These are phyloP conservation scores for Bisporella sp. DNA, from an alignment of 2,329 filamentous ascomycete genomes.

Conservation along the genomic window DNA sequence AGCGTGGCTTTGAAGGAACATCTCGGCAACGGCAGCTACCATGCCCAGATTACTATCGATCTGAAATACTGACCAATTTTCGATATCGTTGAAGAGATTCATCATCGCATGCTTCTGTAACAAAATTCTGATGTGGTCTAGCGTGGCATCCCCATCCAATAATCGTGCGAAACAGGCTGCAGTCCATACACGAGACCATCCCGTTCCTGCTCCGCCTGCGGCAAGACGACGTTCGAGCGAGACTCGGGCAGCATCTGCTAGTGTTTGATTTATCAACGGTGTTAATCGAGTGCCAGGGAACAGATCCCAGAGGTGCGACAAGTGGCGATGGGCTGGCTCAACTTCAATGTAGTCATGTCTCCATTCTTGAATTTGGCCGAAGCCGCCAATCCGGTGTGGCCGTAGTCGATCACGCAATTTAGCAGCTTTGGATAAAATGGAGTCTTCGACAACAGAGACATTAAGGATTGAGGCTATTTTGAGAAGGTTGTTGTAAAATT, in stretches of 20 bases:
- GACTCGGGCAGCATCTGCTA: conserved; percentile 23
- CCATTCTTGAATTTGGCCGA: background rate
- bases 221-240: conserved; percentile 22
- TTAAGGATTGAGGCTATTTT: background rate
- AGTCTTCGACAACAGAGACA: background rate
- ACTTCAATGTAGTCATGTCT: conserved; percentile 13
- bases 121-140: conserved; percentile 30
- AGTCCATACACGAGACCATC: conserved; percentile 43
- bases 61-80: conserved; percentile 20
- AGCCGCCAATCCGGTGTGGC: background rate
- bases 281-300: conserved; percentile 37
- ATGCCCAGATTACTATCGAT: conserved; percentile 45
- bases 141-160: conserved; percentile 28
- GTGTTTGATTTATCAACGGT: conserved; percentile 15
- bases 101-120: conserved; percentile 15
- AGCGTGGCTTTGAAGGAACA: conserved; percentile 34
- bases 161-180: conserved; percentile 41
- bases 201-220: conserved; percentile 34
- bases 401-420: background rate
- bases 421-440: background rate
- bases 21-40: conserved; percentile 37
- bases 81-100: too few relatives aligned
- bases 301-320: conserved; percentile 43
- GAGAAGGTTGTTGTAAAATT: conserved; percentile 24
- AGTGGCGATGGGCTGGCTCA: conserved; percentile 43